These are phyloP conservation scores for Astrephomene gubernaculifera DNA, from an alignment of 139 green algal species.

Conservation along the genomic window DNA sequence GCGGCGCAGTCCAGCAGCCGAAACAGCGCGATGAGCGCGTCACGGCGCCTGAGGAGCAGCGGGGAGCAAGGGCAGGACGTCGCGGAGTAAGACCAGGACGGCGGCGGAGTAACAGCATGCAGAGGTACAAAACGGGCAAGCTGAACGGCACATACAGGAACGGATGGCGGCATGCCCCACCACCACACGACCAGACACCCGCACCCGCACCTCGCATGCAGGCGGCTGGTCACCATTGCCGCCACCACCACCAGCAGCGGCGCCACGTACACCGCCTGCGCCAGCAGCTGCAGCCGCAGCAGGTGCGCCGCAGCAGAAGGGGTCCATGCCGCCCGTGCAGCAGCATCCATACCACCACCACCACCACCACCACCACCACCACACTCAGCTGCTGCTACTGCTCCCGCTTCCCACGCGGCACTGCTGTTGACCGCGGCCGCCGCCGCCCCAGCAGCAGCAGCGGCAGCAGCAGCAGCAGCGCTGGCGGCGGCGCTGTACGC, in stretches of 20 bases:
- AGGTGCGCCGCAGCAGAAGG: too few relatives aligned
- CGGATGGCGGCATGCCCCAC: too few relatives aligned
- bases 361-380: not conserved
- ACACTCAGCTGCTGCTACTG: not conserved
- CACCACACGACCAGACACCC: too few relatives aligned
- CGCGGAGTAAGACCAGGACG: too few relatives aligned
- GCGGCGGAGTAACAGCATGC: too few relatives aligned
- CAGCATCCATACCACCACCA: too few relatives aligned
- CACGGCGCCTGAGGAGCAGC: not conserved
- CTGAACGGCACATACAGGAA: too few relatives aligned
- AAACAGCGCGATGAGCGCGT: not conserved
- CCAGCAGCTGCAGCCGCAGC: too few relatives aligned
- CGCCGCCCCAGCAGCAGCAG: not conserved
- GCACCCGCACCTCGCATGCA: not conserved
- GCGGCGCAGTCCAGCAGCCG: not conserved
- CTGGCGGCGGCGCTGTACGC: not conserved
- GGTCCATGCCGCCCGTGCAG: too few relatives aligned
- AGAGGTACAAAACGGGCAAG: too few relatives aligned
- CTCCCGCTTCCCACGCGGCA: too few relatives aligned
- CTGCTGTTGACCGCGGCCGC: too few relatives aligned
- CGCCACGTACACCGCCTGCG: not conserved
- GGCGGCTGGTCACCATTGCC: not conserved
- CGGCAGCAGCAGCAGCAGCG: not conserved
- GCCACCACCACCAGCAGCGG: not conserved
- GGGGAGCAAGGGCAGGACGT: not conserved